Conservation (phyloP, 1,139 yeast species). For the Magnusiomyces suaveolens region DNA sequence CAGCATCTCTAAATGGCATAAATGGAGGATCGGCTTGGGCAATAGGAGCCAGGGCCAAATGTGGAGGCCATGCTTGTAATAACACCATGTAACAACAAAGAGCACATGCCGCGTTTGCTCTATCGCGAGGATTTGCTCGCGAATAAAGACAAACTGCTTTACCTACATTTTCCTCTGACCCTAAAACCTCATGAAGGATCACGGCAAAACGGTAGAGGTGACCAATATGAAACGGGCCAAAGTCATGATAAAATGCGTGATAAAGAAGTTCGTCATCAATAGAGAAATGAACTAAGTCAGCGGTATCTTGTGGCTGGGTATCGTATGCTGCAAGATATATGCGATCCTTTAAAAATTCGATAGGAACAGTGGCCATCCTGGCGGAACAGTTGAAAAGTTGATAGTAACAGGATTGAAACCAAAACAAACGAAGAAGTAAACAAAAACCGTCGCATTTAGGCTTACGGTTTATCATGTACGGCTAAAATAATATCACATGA, state of each 20-base stretch:
- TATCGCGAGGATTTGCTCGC: constrained; percentile 63
- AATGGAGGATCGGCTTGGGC: constrained; percentile 90
- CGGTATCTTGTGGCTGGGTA: constrained; percentile 64
- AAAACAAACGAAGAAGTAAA: not conserved
- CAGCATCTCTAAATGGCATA: constrained; percentile 93
- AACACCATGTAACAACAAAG: constrained; percentile 90
- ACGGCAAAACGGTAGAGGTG: constrained; percentile 92
- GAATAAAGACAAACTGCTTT: constrained; percentile 89
- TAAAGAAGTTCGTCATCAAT: constrained; percentile 87
- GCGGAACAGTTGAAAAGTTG: no score
- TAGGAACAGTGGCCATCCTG: constrained; percentile 23
- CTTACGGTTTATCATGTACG: no score
- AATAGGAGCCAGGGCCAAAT: constrained; percentile 88
- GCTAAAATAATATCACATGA: no score
- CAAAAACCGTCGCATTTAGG: no score
- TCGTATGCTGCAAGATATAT: constrained; percentile 89
- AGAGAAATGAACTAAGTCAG: constrained; percentile 72
- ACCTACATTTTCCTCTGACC: constrained; percentile 73
- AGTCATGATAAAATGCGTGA: constrained; percentile 87
- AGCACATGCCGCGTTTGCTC: constrained; percentile 92
- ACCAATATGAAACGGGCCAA: constrained; percentile 92
- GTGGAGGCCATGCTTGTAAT: constrained; percentile 97
- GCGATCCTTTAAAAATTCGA: constrained; percentile 47
- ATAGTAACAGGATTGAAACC: not conserved
- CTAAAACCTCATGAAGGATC: constrained; percentile 78